phyloP scores from a whole-genome alignment of 768 basidiomycete species.

The Cystofilobasidium macerans region DNA sequence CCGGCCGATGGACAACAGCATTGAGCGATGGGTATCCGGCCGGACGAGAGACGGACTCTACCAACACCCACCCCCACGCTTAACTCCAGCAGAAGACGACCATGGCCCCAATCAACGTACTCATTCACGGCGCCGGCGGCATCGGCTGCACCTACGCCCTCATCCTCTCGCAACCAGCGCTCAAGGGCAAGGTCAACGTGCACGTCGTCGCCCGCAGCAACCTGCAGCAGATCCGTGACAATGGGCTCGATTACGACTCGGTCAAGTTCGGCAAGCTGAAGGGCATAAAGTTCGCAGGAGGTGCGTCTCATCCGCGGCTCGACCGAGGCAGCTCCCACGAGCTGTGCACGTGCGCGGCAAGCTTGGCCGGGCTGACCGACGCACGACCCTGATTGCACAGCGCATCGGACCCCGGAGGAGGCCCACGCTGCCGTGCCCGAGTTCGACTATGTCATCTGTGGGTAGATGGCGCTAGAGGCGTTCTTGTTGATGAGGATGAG shows the following conservation, averaged over 20 bases:
- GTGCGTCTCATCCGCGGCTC: not conserved
- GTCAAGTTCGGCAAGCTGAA: conserved; percentile 11
- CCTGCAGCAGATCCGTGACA: conserved; percentile 7
- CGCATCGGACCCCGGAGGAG: conserved; percentile 13
- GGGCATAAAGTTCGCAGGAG: conserved; percentile 22
- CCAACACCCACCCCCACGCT: too few species aligned
- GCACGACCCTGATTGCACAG: not conserved
- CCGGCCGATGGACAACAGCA: too few species aligned
- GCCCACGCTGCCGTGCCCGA: conserved; percentile 15
- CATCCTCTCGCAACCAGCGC: conserved; percentile 12
- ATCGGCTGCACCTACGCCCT: conserved; percentile 23
- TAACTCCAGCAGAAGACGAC: not conserved
- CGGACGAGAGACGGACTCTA: too few species aligned
- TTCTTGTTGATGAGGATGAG: too few species aligned
- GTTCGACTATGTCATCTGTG: conserved; percentile 27
- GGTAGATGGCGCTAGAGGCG: too few species aligned
- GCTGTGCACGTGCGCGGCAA: not conserved
- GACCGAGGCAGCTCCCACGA: not conserved
- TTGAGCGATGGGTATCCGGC: too few species aligned
- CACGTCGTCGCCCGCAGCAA: conserved; percentile 24
- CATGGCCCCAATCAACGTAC: not conserved
- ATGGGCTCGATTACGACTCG: conserved; percentile 18
- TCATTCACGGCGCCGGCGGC: conserved; percentile 19
- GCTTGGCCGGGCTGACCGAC: not conserved
- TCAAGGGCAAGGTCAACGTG: not conserved